phyloP scores from a whole-genome alignment of 2,329 filamentous ascomycete genomes.

The Fusarium redolens region DNA sequence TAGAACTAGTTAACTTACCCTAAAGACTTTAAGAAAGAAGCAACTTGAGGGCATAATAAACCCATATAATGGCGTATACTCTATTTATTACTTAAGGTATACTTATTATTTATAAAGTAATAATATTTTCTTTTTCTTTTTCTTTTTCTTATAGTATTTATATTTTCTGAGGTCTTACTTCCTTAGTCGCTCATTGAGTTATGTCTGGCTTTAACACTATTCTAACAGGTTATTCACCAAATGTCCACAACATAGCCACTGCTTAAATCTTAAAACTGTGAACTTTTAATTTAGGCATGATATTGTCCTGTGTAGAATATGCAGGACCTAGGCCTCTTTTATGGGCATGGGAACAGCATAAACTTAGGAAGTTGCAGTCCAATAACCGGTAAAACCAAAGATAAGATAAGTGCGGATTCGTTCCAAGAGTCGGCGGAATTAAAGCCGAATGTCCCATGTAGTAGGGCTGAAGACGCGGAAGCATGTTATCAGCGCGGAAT shows the following conservation, averaged over 20 bases:
- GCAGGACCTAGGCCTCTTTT: fast-evolving
- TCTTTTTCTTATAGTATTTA: no score
- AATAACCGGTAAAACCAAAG: fast-evolving
- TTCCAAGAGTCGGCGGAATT: not conserved
- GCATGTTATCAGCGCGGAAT: not conserved
- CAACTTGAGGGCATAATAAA: no score
- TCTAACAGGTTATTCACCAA: no score
- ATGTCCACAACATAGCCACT: no score
- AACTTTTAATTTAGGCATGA: no score
- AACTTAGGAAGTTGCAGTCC: fast-evolving
- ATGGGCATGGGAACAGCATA: fast-evolving
- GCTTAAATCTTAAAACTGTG: not conserved
- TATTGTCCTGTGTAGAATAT: not conserved
- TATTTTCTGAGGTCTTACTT: no score
- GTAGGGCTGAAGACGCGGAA: not conserved
- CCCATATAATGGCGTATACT: no score
- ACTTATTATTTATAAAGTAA: no score
- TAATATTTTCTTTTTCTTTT: no score
- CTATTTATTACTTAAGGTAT: not conserved
- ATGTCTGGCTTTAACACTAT: no score
- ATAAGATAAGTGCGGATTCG: fast-evolving
- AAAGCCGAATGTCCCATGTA: fast-evolving
- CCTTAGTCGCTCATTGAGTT: no score
- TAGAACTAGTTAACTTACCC: not conserved
- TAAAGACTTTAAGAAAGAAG: not conserved